Percentiles rank a stretch among this genome's conserved stretches.
phyloP scores from a whole-genome alignment of 2,329 filamentous ascomycete species.

The Colletotrichum liriopes region DNA sequence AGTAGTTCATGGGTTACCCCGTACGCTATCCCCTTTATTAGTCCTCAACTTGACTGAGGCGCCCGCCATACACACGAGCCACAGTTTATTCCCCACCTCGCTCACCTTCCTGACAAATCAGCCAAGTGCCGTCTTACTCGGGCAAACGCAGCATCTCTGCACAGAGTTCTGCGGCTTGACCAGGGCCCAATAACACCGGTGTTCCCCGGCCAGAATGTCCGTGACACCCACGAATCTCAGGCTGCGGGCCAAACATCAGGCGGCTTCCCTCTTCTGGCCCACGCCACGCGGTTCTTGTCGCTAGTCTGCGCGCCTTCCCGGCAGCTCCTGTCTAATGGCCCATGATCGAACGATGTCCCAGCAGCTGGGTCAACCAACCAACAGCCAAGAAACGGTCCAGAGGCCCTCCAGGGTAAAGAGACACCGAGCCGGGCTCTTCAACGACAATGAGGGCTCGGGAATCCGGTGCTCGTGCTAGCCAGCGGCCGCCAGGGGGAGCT shows the following conservation, averaged over 20 bases:
- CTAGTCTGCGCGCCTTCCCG: constrained; percentile 17
- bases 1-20: constrained; percentile 14
- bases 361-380: background rate
- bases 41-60: constrained; percentile 27
- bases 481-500: background rate
- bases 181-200: constrained; percentile 7
- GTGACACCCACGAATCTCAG: constrained; percentile 5
- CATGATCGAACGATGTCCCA: constrained; percentile 6
- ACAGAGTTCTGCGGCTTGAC: constrained; percentile 5
- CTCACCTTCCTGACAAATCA: background rate
- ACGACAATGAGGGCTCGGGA: background rate
- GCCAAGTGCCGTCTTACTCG: background rate
- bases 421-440: background rate
- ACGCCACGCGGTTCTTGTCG: constrained; percentile 6
- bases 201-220: constrained; percentile 26
- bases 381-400: background rate
- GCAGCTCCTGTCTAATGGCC: background rate
- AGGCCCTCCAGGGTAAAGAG: background rate
- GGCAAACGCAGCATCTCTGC: background rate
- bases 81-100: constrained; percentile 19
- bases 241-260: background rate
- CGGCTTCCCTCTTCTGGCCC: background rate
- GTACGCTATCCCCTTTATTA: background rate
- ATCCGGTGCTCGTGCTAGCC: background rate
- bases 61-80: constrained; percentile 34